A percentile compares a stretch with the other conserved stretches of the same genome.
Evolutionary conservation across 2,329 filamentous ascomycete species (phyloP).

Genomic region (Colletotrichum trifolii): DNA sequence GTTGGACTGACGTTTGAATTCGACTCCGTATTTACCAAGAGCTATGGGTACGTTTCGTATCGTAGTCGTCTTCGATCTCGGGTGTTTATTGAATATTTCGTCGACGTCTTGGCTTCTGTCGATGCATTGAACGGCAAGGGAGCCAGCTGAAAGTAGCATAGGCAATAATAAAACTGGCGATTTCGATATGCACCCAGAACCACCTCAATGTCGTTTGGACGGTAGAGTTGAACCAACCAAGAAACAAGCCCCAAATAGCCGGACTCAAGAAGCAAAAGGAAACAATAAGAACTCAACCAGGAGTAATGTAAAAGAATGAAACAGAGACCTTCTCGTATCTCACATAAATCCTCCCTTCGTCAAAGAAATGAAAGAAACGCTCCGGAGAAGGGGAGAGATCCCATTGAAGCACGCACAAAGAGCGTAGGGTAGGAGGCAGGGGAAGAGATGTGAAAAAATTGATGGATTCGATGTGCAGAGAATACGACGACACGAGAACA

Average conservation of each 20-base stretch:
- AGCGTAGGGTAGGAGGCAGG: constrained; percentile 20
- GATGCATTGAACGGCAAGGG: not conserved
- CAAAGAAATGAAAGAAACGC: constrained; percentile 31
- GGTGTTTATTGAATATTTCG: not conserved
- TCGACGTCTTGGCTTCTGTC: not conserved
- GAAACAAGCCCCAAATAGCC: not conserved
- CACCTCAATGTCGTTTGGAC: constrained; percentile 22
- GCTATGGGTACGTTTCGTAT: not conserved
- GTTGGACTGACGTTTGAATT: not conserved
- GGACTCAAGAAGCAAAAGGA: not conserved
- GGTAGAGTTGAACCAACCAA: not conserved
- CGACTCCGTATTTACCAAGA: not conserved
- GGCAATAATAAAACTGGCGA: not conserved
- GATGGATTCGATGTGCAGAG: constrained; percentile 19
- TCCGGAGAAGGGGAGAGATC: not conserved
- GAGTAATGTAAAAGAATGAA: constrained; percentile 29
- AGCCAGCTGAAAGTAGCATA: constrained; percentile 11
- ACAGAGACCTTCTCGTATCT: constrained; percentile 10
- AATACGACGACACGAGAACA: constrained; percentile 5
- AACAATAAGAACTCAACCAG: constrained; percentile 22
- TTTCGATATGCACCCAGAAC: not conserved
- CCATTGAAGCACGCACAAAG: constrained; percentile 31
- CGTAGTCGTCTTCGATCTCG: not conserved
- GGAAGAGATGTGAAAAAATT: no score
- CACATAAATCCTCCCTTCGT: not conserved